These are phyloP conservation scores for Suillus occidentalis DNA, from an alignment of 768 basidiomycete genomes.

Conservation along the genomic window DNA sequence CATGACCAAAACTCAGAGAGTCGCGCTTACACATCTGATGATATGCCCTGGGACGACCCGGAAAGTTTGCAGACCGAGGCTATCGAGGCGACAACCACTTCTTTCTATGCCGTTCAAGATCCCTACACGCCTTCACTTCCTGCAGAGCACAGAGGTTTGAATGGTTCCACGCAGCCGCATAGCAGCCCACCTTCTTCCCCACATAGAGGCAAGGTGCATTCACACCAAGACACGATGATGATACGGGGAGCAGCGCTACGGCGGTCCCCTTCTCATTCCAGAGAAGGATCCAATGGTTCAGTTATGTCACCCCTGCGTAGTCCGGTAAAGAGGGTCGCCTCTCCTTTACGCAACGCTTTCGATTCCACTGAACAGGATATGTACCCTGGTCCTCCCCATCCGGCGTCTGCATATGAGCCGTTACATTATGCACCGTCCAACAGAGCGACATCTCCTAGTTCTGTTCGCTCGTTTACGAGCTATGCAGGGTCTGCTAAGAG, in stretches of 20 bases:
- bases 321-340: constrained; percentile 15
- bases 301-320: constrained; percentile 11
- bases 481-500: constrained; percentile 13
- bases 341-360: constrained; percentile 14
- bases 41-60: constrained; percentile 18
- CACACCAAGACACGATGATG: constrained; percentile 8
- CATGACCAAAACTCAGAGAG: constrained; percentile 7
- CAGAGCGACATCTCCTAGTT: constrained; percentile 25
- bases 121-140: neutral
- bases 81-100: neutral
- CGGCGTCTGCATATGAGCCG: constrained; percentile 4
- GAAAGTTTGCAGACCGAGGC: constrained; percentile 9
- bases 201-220: constrained; percentile 2
- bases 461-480: constrained; percentile 23
- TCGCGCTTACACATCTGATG: constrained; percentile 13
- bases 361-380: constrained; percentile 8
- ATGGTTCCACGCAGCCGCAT: neutral
- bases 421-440: constrained; percentile 8
- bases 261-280: constrained; percentile 11
- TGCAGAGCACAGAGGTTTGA: neutral
- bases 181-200: constrained; percentile 6
- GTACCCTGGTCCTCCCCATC: neutral
- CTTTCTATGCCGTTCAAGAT: neutral
- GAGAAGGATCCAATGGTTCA: constrained; percentile 12
- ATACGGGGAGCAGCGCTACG: constrained; percentile 7